Evolutionary conservation across 225 moss, liverwort and hornwort species (phyloP).

Genomic region (Polytrichum formosum): DNA sequence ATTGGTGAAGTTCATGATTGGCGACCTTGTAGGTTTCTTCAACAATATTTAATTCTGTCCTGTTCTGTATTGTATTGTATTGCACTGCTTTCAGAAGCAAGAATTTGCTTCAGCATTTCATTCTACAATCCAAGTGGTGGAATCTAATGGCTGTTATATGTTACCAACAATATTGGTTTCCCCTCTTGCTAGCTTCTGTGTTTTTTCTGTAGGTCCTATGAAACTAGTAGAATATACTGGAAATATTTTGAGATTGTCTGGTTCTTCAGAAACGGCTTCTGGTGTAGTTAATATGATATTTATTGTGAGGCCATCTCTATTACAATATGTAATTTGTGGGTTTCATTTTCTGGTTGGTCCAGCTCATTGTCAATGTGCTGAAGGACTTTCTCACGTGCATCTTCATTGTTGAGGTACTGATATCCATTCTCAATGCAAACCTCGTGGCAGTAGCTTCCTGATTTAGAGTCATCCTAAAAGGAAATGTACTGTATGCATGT

Average conservation of each 20-base stretch:
- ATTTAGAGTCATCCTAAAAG: neutral
- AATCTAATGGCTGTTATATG: too few species aligned
- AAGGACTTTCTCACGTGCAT: conserved; percentile 23
- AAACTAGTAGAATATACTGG: neutral
- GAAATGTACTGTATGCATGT: neutral
- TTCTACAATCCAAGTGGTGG: too few species aligned
- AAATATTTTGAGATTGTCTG: neutral
- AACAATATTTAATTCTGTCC: too few species aligned
- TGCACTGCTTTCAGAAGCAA: too few species aligned
- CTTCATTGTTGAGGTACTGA: conserved; percentile 37
- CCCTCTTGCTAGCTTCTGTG: neutral
- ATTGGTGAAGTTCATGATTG: neutral
- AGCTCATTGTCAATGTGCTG: conserved; percentile 45
- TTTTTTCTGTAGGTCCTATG: neutral
- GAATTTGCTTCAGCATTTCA: too few species aligned
- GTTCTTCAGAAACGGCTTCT: neutral
- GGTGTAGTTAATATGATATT: neutral
- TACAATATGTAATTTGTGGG: conserved; percentile 14
- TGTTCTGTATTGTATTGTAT: too few species aligned
- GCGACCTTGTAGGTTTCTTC: neutral
- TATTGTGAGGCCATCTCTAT: neutral
- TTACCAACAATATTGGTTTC: too few species aligned
- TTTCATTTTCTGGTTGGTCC: conserved; percentile 47
- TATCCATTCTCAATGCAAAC: conserved; percentile 1
- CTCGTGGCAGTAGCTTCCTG: neutral